These are phyloP conservation scores for Cryptosporidium muris DNA, from an alignment of 169 alveolate species.

Conservation along the genomic window DNA sequence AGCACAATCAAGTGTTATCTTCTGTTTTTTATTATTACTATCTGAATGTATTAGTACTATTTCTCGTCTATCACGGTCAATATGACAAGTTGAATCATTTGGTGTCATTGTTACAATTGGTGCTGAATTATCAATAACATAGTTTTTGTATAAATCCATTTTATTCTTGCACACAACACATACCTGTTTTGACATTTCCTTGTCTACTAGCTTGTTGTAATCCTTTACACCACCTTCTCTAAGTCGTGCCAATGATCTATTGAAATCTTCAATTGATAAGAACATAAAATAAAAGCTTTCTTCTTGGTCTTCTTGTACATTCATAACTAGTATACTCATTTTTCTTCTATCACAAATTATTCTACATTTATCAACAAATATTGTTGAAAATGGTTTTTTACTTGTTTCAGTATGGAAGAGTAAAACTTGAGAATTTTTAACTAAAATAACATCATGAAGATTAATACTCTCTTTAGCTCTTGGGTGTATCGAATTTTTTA, in stretches of 20 bases:
- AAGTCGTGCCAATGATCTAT: constrained; percentile 58
- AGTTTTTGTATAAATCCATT: constrained; percentile 34
- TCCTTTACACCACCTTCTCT: constrained; percentile 67
- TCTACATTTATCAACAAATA: constrained; percentile 8
- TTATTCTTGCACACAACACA: constrained; percentile 70
- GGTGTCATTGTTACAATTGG: constrained; percentile 59
- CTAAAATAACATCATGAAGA: constrained; percentile 34
- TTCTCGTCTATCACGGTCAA: constrained; percentile 50
- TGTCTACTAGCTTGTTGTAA: constrained; percentile 10
- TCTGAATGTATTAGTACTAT: constrained; percentile 50
- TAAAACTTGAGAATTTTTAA: constrained; percentile 22
- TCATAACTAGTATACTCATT: constrained; percentile 59
- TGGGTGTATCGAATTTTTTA: not conserved
- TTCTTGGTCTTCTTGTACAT: constrained; percentile 1
- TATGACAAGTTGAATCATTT: constrained; percentile 66
- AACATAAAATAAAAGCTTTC: constrained; percentile 68
- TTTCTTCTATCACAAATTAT: constrained; percentile 57
- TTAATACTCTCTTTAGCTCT: not conserved
- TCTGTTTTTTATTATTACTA: constrained; percentile 20
- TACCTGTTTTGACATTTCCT: constrained; percentile 14
- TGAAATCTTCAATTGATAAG: constrained; percentile 58
- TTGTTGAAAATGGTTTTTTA: constrained; percentile 36
- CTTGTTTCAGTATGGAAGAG: constrained; percentile 44
- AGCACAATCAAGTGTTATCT: constrained; percentile 58
- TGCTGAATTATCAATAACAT: not conserved